phyloP scores from a whole-genome alignment of 2,329 filamentous ascomycete genomes.

The Sarocladiaceae sp. region DNA sequence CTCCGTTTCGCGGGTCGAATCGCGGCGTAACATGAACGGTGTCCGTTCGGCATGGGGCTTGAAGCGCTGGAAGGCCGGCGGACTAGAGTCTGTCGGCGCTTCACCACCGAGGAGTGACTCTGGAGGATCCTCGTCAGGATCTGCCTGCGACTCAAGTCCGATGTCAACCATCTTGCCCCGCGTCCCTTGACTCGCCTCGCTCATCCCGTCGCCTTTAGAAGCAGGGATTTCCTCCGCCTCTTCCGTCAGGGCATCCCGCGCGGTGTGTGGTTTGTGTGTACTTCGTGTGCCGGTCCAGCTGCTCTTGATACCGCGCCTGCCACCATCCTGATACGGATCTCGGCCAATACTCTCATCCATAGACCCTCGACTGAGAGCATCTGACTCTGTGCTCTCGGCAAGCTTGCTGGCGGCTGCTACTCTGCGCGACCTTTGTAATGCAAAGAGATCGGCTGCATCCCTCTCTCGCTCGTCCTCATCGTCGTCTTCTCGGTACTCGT shows the following conservation, averaged over 20 bases:
- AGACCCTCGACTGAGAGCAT: slow-evolving; percentile 38
- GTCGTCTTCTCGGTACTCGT: slow-evolving; percentile 88
- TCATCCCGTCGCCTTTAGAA: slow-evolving; percentile 2
- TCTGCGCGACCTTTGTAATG: slow-evolving; percentile 79
- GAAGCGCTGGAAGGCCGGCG: slow-evolving; percentile 59
- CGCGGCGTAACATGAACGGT: slow-evolving; percentile 26
- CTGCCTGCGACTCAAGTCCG: slow-evolving; percentile 64
- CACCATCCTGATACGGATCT: slow-evolving; percentile 38
- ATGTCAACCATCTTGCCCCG: slow-evolving; percentile 76
- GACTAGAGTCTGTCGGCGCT: slow-evolving; percentile 42
- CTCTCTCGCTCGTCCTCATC: slow-evolving; percentile 86
- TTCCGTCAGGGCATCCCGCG: slow-evolving; percentile 28
- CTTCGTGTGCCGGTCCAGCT: slow-evolving; percentile 56
- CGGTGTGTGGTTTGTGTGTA: slow-evolving; percentile 20
- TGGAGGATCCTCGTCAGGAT: slow-evolving; percentile 51
- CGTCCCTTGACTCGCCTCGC: slow-evolving; percentile 7
- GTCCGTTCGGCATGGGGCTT: slow-evolving; percentile 32
- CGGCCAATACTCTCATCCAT: slow-evolving; percentile 25
- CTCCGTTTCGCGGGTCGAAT: slow-evolving; percentile 41
- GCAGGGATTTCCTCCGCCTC: slow-evolving; percentile 33
- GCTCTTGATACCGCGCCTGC: slow-evolving; percentile 51
- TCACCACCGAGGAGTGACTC: slow-evolving; percentile 52
- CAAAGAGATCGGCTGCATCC: slow-evolving; percentile 91
- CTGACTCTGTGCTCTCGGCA: slow-evolving; percentile 78
- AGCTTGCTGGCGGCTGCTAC: slow-evolving; percentile 81